These are phyloP conservation scores for Ustilago bromivora DNA, from an alignment of 1,284 basidiomycete genomes.

Conservation along the genomic window DNA sequence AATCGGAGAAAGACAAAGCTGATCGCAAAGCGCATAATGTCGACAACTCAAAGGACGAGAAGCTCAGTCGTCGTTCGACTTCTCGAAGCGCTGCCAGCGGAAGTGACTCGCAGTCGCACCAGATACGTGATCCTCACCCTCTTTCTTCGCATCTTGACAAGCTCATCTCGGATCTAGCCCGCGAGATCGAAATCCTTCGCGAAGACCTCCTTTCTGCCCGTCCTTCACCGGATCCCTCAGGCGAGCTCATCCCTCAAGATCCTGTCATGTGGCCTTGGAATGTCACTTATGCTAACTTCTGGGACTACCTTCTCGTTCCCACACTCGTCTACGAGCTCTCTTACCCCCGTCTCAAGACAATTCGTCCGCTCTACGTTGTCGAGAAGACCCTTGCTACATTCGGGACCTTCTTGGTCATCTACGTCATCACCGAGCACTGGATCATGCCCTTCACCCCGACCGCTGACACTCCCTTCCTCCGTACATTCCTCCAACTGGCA, in stretches of 20 bases:
- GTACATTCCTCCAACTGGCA: conserved; percentile 82
- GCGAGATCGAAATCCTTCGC: conserved; percentile 81
- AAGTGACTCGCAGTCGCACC: conserved; percentile 20
- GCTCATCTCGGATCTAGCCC: conserved; percentile 78
- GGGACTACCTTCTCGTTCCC: conserved; percentile 88
- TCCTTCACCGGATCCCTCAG: conserved; percentile 8
- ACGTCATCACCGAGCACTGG: conserved; percentile 87
- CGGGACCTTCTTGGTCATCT: conserved; percentile 90
- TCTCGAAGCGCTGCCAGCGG: conserved; percentile 9
- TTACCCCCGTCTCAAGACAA: conserved; percentile 87
- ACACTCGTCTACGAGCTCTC: conserved; percentile 96
- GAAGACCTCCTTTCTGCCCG: conserved; percentile 76
- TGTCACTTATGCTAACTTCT: conserved; percentile 85
- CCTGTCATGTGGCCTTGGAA: conserved; percentile 83
- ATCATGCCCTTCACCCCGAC: conserved; percentile 75
- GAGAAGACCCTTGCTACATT: conserved; percentile 96
- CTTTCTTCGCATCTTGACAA: conserved; percentile 81
- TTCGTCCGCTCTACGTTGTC: conserved; percentile 89
- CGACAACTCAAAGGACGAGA: conserved; percentile 7
- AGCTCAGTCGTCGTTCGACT: conserved; percentile 12
- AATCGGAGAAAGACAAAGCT: conserved; percentile 25
- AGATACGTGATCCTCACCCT: conserved; percentile 72
- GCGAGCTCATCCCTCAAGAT: conserved; percentile 31
- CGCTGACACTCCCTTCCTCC: conserved; percentile 51
- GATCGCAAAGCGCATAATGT: conserved; percentile 20